Conservation (phyloP, 2,329 filamentous ascomycete species). For the Colletotrichum destructivum region DNA sequence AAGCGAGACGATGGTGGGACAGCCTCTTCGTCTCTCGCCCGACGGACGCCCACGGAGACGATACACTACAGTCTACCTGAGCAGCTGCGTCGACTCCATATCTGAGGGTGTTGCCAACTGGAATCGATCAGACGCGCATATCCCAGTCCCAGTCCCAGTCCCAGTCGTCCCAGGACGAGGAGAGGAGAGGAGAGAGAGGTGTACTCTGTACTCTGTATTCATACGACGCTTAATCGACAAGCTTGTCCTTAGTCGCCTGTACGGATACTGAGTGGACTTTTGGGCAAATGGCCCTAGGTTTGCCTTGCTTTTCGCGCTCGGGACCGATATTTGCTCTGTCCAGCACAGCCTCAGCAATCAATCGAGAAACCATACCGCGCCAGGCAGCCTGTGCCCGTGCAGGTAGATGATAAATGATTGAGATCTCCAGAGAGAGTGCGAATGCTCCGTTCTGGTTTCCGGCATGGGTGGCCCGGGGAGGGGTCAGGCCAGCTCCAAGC, state of each 20-base stretch:
- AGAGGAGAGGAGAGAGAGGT: conserved; percentile 7
- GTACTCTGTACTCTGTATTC: not conserved
- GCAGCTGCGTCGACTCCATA: too few relatives aligned
- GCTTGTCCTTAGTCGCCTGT: conserved; percentile 36
- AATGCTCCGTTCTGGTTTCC: not conserved
- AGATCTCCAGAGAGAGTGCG: not conserved
- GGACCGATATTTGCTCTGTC: conserved; percentile 2
- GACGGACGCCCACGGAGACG: too few relatives aligned
- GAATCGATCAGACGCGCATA: conserved; percentile 17
- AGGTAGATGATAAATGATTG: too few relatives aligned
- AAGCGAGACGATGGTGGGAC: conserved; percentile 8
- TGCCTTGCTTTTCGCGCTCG: conserved; percentile 16
- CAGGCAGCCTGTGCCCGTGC: not conserved
- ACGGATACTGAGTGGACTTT: conserved; percentile 16
- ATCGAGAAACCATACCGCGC: not conserved
- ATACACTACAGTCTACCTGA: too few relatives aligned
- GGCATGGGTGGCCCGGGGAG: conserved; percentile 13
- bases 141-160: not conserved
- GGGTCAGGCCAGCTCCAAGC: not conserved
- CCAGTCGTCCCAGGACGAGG: too few relatives aligned
- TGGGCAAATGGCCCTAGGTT: conserved; percentile 18
- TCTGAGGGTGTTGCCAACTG: not conserved
- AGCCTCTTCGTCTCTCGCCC: too few relatives aligned
- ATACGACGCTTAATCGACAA: conserved; percentile 33
- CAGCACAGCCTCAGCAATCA: conserved; percentile 39